Conservation (phyloP, 257 asterid genomes). For the Scutellaria barbata region DNA sequence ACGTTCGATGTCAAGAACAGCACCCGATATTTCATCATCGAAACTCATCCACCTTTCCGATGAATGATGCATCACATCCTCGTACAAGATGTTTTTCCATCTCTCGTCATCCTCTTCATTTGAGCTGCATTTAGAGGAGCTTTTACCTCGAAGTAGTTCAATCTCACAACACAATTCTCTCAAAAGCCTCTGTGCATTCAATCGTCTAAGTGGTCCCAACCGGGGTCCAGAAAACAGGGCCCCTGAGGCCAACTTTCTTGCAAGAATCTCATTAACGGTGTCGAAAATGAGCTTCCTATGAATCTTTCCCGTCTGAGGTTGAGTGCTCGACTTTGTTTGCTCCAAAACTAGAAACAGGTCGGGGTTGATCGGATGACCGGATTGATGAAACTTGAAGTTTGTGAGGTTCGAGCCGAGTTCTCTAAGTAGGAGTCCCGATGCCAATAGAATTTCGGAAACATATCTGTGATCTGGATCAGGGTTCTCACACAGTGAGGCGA, state of each 20-base stretch:
- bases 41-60: constrained; percentile 64
- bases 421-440: constrained; percentile 92
- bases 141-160: constrained; percentile 54
- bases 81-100: constrained; percentile 59
- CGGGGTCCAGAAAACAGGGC: constrained; percentile 41
- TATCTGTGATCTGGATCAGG: constrained; percentile 79
- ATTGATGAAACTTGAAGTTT: constrained; percentile 76
- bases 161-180: constrained; percentile 77
- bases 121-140: constrained; percentile 38
- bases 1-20: constrained; percentile 80
- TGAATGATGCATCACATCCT: constrained; percentile 57
- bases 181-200: constrained; percentile 80
- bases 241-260: constrained; percentile 47
- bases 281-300: constrained; percentile 82
- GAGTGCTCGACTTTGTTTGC: constrained; percentile 71
- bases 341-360: constrained; percentile 92
- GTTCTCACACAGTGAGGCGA: constrained; percentile 91
- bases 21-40: constrained; percentile 61
- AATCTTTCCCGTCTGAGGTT: constrained; percentile 37
- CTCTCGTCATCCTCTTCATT: constrained; percentile 63
- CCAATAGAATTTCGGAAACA: constrained; percentile 83
- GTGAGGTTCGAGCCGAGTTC: constrained; percentile 70
- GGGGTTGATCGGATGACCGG: constrained; percentile 90
- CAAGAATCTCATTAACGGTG: constrained; percentile 77
- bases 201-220: constrained; percentile 40